A percentile compares a stretch with the other conserved stretches of the same genome.
Evolutionary conservation across 2,329 filamentous ascomycete species (phyloP).

Genomic region (Ophiocordyceps camponoti-leonardi): DNA sequence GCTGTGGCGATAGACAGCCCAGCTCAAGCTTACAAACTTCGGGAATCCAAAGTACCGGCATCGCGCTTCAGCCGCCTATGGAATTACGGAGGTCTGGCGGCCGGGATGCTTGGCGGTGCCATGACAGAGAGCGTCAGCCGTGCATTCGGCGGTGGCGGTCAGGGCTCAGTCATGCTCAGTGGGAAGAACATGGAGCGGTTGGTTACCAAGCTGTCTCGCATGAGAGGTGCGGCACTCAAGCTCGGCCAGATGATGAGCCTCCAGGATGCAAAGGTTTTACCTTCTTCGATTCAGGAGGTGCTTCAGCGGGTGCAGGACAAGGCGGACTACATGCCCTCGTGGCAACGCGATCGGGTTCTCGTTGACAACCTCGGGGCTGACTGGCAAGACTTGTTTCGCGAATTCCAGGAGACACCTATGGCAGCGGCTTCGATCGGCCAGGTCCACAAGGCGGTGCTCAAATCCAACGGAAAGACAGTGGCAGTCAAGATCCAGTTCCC

Average conservation of each 20-base stretch:
- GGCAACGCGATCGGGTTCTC: slow-evolving; percentile 77
- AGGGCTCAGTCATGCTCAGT: slow-evolving; percentile 74
- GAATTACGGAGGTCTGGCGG: slow-evolving; percentile 88
- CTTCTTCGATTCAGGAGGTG: slow-evolving; percentile 71
- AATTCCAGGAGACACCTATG: slow-evolving; percentile 82
- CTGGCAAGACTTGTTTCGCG: slow-evolving; percentile 69
- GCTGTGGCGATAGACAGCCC: slow-evolving; percentile 8
- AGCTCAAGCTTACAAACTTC: slow-evolving; percentile 43
- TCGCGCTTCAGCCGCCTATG: slow-evolving; percentile 75
- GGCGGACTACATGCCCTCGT: slow-evolving; percentile 95
- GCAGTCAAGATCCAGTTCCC: slow-evolving; percentile 97
- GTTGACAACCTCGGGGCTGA: slow-evolving; percentile 58
- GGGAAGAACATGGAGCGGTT: slow-evolving; percentile 83
- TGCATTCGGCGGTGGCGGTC: slow-evolving; percentile 47
- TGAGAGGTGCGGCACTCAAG: slow-evolving; percentile 95
- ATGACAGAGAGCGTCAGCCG: slow-evolving; percentile 72
- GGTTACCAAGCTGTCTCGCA: slow-evolving; percentile 81
- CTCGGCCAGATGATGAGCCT: slow-evolving; percentile 97
- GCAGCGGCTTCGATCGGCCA: slow-evolving; percentile 95
- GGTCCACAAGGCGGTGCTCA: slow-evolving; percentile 72
- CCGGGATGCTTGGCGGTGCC: slow-evolving; percentile 88
- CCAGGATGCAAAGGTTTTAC: slow-evolving; percentile 91
- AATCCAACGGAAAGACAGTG: slow-evolving; percentile 56
- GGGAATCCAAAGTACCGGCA: slow-evolving; percentile 80
- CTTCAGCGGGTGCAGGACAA: slow-evolving; percentile 89